phyloP scores from a whole-genome alignment of 306 rosid genomes.

The Macrotyloma uniflorum region DNA sequence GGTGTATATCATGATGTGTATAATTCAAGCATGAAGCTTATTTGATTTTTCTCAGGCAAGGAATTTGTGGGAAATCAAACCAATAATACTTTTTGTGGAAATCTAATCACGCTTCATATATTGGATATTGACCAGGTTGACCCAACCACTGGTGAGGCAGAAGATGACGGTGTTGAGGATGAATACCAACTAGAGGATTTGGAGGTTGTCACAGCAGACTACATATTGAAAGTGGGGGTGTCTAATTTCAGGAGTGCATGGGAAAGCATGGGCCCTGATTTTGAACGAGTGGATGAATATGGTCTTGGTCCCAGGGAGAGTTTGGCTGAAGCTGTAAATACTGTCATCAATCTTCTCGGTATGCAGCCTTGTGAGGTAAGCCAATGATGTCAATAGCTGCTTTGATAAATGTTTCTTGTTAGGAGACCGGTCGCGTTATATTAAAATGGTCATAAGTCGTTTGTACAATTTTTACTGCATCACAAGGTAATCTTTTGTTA shows the following conservation, averaged over 20 bases:
- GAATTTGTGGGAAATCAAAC: conserved; percentile 25
- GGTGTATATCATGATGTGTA: neutral
- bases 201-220: conserved; percentile 96
- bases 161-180: conserved; percentile 97
- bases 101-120: conserved; percentile 9
- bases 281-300: conserved; percentile 88
- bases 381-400: conserved; percentile 25
- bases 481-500: neutral
- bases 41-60: neutral
- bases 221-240: conserved; percentile 85
- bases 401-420: conserved; percentile 9
- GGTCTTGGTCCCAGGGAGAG: conserved; percentile 95
- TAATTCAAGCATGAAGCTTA: conserved; percentile 1
- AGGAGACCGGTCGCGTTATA: neutral
- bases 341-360: conserved; percentile 90
- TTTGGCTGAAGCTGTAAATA: conserved; percentile 82
- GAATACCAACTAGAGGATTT: conserved; percentile 97
- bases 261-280: conserved; percentile 81
- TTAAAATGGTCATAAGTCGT: conserved; percentile 23
- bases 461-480: conserved; percentile 8
- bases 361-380: conserved; percentile 98
- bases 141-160: conserved; percentile 86
- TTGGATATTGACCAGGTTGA: conserved; percentile 69
- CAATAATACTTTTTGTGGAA: neutral
- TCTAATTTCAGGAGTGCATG: conserved; percentile 91